Conservation (phyloP, 169 alveolate species). For the Cyclospora cayetanensis region DNA sequence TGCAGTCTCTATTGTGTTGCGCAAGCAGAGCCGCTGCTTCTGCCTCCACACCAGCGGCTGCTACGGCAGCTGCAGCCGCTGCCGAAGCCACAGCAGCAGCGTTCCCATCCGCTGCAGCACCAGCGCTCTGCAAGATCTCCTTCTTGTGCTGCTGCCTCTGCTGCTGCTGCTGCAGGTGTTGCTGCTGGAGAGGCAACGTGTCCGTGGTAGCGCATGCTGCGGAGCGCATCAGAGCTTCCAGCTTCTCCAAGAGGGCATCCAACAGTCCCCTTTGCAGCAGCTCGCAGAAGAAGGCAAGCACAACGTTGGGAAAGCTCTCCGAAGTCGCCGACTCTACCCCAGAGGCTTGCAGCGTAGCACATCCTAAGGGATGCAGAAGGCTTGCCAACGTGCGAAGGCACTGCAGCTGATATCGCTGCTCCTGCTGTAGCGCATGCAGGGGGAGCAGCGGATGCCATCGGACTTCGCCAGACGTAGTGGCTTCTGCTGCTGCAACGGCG, state of each 20-base stretch:
- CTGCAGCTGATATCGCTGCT: slow-evolving; percentile 56
- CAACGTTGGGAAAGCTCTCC: not conserved
- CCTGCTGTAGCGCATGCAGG: slow-evolving; percentile 45
- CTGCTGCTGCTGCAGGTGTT: not conserved
- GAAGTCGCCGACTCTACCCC: slow-evolving; percentile 1
- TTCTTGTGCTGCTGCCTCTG: slow-evolving; percentile 35
- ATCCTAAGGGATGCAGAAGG: not conserved
- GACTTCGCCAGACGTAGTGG: slow-evolving; percentile 3
- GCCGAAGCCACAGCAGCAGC: not conserved
- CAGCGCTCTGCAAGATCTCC: not conserved
- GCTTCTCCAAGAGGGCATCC: not conserved
- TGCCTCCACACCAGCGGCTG: slow-evolving; percentile 9
- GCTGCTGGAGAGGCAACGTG: not conserved
- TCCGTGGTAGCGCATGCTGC: not conserved
- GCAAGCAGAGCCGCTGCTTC: not conserved
- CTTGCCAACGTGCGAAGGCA: slow-evolving; percentile 26
- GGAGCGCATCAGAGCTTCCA: not conserved
- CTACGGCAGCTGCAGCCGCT: slow-evolving; percentile 12
- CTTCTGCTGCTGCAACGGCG: slow-evolving; percentile 59
- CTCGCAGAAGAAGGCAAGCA: not conserved
- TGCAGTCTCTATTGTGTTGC: not conserved
- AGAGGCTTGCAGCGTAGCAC: not conserved
- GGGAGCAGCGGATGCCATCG: slow-evolving; percentile 47
- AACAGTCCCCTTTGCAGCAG: not conserved
- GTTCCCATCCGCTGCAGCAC: slow-evolving; percentile 14